Conservation (phyloP, 768 basidiomycete species). For the Mycena alexandri region DNA sequence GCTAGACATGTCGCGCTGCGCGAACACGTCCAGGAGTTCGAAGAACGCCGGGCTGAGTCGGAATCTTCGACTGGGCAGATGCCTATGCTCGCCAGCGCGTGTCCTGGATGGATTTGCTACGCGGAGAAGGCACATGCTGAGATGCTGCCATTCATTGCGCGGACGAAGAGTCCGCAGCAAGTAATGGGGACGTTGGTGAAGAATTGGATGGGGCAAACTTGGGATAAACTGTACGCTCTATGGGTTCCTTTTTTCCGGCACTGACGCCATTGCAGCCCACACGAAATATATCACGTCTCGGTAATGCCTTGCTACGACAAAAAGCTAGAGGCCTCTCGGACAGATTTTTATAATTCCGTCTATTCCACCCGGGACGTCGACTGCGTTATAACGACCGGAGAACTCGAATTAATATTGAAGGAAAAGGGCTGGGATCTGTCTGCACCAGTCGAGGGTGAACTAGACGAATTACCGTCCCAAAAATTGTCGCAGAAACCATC, state of each 20-base stretch:
- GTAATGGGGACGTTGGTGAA: constrained; percentile 96
- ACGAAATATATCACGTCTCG: constrained; percentile 93
- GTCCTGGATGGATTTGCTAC: constrained; percentile 99
- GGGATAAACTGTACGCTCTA: constrained; percentile 76
- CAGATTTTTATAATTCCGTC: constrained; percentile 88
- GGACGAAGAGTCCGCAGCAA: constrained; percentile 93
- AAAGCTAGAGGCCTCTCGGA: constrained; percentile 96
- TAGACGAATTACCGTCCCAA: constrained; percentile 44
- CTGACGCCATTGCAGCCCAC: constrained; percentile 64
- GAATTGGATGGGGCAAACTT: constrained; percentile 79
- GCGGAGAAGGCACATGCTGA: constrained; percentile 97
- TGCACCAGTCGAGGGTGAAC: constrained; percentile 65
- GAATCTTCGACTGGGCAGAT: constrained; percentile 54
- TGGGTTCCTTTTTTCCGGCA: constrained; percentile 5
- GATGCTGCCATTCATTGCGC: constrained; percentile 91
- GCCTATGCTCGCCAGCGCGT: constrained; percentile 96
- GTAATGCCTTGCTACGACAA: constrained; percentile 99
- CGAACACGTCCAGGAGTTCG: constrained; percentile 87
- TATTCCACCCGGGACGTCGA: constrained; percentile 94
- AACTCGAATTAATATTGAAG: constrained; percentile 86
- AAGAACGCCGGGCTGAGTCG: constrained; percentile 68
- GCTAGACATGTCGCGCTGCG: constrained; percentile 87
- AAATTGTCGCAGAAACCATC: constrained; percentile 30
- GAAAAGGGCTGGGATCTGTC: constrained; percentile 87
- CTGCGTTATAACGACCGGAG: constrained; percentile 97